These are phyloP conservation scores for Metschnikowia orientalis DNA, from an alignment of 805 yeast species.

Conservation along the genomic window DNA sequence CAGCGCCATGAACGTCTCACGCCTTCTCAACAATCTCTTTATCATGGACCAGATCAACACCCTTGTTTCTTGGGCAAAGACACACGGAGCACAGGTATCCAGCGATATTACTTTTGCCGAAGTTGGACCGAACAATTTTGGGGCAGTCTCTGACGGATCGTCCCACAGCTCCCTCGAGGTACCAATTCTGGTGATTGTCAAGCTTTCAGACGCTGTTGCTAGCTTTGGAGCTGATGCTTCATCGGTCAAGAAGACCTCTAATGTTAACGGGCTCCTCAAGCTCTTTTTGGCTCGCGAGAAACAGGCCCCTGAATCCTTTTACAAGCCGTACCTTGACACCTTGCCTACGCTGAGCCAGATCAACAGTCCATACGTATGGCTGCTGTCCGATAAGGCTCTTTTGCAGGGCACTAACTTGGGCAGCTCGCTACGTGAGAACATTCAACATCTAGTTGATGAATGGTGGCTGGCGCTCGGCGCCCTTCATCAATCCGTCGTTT, in stretches of 20 bases:
- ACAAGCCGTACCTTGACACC: slow-evolving; percentile 25
- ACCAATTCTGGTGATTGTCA: slow-evolving; percentile 15
- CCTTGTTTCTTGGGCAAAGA: slow-evolving; percentile 30
- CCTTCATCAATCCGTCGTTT: slow-evolving; percentile 26
- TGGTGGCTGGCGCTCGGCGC: slow-evolving; percentile 47
- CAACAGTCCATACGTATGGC: slow-evolving; percentile 69
- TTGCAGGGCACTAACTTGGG: slow-evolving; percentile 69
- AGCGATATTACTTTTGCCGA: slow-evolving; percentile 21
- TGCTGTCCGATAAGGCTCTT: slow-evolving; percentile 42
- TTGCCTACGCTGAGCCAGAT: slow-evolving; percentile 39
- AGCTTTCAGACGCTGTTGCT: slow-evolving; percentile 23
- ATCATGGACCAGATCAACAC: slow-evolving; percentile 9
- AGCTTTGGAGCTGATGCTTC: slow-evolving; percentile 15
- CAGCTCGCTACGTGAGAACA: slow-evolving; percentile 46
- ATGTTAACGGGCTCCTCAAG: slow-evolving; percentile 32
- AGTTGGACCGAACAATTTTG: slow-evolving; percentile 21
- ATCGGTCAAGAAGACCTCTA: slow-evolving; percentile 14
- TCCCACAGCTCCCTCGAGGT: slow-evolving; percentile 10
- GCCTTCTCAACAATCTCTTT: no score
- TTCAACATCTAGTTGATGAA: slow-evolving; percentile 48
- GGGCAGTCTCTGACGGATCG: slow-evolving; percentile 20
- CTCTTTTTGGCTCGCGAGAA: slow-evolving; percentile 32
- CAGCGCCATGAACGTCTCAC: no score
- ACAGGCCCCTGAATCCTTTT: slow-evolving; percentile 19
- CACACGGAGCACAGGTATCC: slow-evolving; percentile 28